Evolutionary conservation across 495 filamentous ascomycete species (phyloP).

Genomic region (Sabuloglossum arenarium): DNA sequence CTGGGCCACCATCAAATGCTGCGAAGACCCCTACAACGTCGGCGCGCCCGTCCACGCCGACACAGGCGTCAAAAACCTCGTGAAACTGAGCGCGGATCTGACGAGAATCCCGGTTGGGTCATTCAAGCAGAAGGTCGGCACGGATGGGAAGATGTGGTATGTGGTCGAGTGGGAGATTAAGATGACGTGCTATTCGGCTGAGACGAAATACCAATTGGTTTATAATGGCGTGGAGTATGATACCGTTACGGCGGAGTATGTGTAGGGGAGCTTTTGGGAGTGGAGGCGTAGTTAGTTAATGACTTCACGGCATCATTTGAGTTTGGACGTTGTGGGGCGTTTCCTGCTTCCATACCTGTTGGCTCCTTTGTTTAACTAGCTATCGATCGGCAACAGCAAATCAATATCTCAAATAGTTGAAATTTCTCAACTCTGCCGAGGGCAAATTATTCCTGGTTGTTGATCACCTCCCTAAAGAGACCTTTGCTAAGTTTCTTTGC

Average conservation of each 20-base stretch:
- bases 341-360: too few species aligned
- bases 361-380: too few species aligned
- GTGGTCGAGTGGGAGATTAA: not conserved
- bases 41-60: not conserved
- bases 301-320: too few species aligned
- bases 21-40: not conserved
- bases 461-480: too few species aligned
- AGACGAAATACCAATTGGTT: not conserved
- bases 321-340: too few species aligned
- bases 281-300: too few species aligned
- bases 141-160: not conserved
- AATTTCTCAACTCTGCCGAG: too few species aligned
- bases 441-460: too few species aligned
- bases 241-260: not conserved
- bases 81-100: not conserved
- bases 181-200: not conserved
- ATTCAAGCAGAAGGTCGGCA: not conserved
- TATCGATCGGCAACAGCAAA: too few species aligned
- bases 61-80: not conserved
- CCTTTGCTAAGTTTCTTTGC: too few species aligned
- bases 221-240: not conserved
- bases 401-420: too few species aligned
- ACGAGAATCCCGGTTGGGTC: not conserved
- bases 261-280: not conserved
- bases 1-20: not conserved